Base-by-base conservation (phyloP, 768 basidiomycete species). In the Wakefieldia striispora region DNA sequence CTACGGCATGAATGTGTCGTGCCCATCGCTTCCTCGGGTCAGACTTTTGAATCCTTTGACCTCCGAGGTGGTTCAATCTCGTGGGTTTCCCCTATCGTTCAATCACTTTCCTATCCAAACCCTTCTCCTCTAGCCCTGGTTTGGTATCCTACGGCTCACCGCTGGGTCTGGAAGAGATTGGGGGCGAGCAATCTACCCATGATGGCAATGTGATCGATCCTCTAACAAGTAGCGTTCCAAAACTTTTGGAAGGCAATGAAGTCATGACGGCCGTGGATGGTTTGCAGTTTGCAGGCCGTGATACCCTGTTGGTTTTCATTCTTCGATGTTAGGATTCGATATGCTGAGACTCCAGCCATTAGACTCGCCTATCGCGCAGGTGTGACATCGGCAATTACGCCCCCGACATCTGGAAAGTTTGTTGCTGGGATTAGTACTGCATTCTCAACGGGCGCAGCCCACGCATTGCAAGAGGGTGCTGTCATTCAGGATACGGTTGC, bases 91-190 rank as follows among this genome's bases (percentile, higher is more conserved):
- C 6, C 33, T 14, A 14, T 16, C 14, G 6, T 33, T 6, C 14
- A 6, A 33, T 33, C 7, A 14, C 14, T 33, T 33, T 33, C 13
- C 6, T 16, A 16, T 33, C 14, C 14, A 33, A 33, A 16, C 33
- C 14, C 33, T 33, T 29, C 33, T 7, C 33, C 16, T 33, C 33
- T 33, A 33, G 73, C 73, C 86, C 91, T 2, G 86, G 83, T 1
- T 66, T 92, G 41, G 77, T 85, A 13, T 80, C 84, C 2, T 90
- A 81, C 53, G 91, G 91, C 1, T 77, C 85, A 21, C 74, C 78
- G 11, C 65, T 95, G 8, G 91, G 91, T 1, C 62, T 91, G 45
- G 74, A 80, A 47, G 82, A 88, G 56, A 91, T 94, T 23, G 62
- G 72, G 26, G 66, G 74, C 40, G 92, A 93, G 64, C 67, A 75